These are phyloP conservation scores for Arthrobotrys musiformis DNA, from an alignment of 2,329 filamentous ascomycete genomes.

Conservation along the genomic window DNA sequence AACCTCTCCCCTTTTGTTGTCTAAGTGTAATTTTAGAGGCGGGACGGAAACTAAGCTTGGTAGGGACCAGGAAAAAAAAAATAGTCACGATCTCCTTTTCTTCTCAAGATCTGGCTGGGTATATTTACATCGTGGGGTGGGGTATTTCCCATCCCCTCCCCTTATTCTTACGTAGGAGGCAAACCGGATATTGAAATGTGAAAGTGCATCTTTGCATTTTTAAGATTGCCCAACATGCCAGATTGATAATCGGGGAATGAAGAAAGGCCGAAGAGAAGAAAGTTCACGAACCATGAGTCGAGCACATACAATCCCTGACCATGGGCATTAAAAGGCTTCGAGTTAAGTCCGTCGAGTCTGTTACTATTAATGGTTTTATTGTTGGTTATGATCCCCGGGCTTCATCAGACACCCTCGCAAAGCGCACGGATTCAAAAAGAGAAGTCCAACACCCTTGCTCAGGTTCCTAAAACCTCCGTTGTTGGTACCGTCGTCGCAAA, in stretches of 20 bases:
- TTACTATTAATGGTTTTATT: slow-evolving; percentile 38
- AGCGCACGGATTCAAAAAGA: neutral
- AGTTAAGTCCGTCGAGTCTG: neutral
- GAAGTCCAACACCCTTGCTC: neutral
- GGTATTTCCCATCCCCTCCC: neutral
- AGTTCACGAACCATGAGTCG: slow-evolving; percentile 12
- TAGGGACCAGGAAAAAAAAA: slow-evolving; percentile 10
- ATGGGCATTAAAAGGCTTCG: neutral
- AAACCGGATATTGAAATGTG: neutral
- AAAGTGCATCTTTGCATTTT: neutral
- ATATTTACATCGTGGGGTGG: neutral
- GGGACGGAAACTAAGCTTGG: slow-evolving; percentile 34
- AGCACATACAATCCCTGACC: neutral
- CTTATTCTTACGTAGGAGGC: neutral
- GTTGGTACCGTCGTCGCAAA: neutral
- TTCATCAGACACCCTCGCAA: neutral
- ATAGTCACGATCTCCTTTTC: slow-evolving; percentile 30
- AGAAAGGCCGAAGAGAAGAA: neutral
- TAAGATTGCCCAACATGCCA: slow-evolving; percentile 23
- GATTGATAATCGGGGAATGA: slow-evolving; percentile 8
- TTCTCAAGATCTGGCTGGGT: neutral
- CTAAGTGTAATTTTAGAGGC: slow-evolving; percentile 50
- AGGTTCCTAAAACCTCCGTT: neutral
- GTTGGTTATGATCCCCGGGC: neutral
- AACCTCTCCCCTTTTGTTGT: too few relatives aligned